Base-by-base conservation (phyloP, 2,329 filamentous ascomycete species). In the Aspergillus quadrilineatus region DNA sequence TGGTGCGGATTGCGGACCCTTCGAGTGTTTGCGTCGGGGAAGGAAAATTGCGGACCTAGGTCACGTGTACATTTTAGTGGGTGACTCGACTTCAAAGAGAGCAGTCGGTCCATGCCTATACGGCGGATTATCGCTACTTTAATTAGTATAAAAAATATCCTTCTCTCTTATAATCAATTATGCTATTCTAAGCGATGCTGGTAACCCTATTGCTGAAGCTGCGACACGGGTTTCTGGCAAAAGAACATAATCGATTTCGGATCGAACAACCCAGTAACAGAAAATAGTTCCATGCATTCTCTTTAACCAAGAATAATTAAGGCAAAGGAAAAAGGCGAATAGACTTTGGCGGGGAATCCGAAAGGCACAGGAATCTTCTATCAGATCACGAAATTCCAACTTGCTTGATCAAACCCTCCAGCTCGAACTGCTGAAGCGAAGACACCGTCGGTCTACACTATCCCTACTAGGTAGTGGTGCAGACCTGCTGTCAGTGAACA, bases 211-310 rank as follows among this genome's bases (percentile, higher is more conserved):
- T 36, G 47, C 34, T 22, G 28, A 36, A 29, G 34, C 30, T 49
- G 44, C 52, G 37, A 45, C 43, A 29, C 43, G 43, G 36, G 41
- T 12, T 56, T 43, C 32, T 28, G 28, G 6, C 48, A 47, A 36
- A 29, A 48, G 26, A 34, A 29, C 36, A 53, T 32, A 37, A 32
- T 42, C 22, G 45, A 48, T 30, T 37, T 29, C 32, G 17, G 30
- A 57, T 45, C 28, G 32, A 47, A 54, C 28, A 47, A 50, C 28
- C 49, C 50, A 56, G 63, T 39, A 54, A 55, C 52, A 46, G 59
- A 61, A 59, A 52, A 61, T 57, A 64, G 55, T 67, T 63, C 58
- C 67, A 69, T 71, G 66, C 65, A 71, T 72, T 70, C 69, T 67
- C 67, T 72, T 63, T 66, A 66, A 64, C 63, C 61, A 60, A 62